Evolutionary conservation across 805 yeast genomes (phyloP).

Genomic region (Sugiyamaella lignohabitans): DNA sequence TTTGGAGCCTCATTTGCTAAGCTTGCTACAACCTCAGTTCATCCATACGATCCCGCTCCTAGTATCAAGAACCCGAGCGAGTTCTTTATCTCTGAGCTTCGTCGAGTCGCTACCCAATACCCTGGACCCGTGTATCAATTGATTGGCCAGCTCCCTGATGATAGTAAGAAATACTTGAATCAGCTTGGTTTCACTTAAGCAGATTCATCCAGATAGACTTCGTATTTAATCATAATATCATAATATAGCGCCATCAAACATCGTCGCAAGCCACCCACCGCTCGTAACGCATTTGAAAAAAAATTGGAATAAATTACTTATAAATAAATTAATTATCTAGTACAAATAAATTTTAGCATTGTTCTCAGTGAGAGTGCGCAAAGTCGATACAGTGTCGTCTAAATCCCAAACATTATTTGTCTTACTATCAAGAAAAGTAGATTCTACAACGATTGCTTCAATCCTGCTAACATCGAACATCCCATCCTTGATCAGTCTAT

Average conservation of each 20-base stretch:
- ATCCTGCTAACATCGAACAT: constrained; percentile 41
- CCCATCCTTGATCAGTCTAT: constrained; percentile 41
- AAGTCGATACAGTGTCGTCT: constrained; percentile 26
- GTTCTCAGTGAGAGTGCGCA: constrained; percentile 21
- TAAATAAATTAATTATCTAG: no score
- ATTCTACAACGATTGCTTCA: constrained; percentile 52
- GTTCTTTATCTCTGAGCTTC: constrained; percentile 22
- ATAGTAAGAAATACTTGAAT: constrained; percentile 13
- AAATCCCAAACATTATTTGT: constrained; percentile 54
- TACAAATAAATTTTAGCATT: constrained; percentile 31
- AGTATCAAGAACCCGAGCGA: constrained; percentile 33
- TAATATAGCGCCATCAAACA: background rate
- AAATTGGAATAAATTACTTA: no score
- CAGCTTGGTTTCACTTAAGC: constrained; percentile 11
- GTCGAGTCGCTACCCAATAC: constrained; percentile 13
- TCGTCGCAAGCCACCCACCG: no score
- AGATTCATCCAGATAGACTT: background rate
- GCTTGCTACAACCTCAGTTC: constrained; percentile 54
- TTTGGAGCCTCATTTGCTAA: constrained; percentile 85
- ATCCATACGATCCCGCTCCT: constrained; percentile 66
- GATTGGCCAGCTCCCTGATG: constrained; percentile 16
- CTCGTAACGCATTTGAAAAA: no score
- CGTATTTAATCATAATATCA: background rate
- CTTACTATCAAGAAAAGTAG: constrained; percentile 55
- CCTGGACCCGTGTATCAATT: constrained; percentile 14